These are phyloP conservation scores for Ampelocalamus luodianensis DNA, from an alignment of 176 grass and related monocot species.

Conservation along the genomic window DNA sequence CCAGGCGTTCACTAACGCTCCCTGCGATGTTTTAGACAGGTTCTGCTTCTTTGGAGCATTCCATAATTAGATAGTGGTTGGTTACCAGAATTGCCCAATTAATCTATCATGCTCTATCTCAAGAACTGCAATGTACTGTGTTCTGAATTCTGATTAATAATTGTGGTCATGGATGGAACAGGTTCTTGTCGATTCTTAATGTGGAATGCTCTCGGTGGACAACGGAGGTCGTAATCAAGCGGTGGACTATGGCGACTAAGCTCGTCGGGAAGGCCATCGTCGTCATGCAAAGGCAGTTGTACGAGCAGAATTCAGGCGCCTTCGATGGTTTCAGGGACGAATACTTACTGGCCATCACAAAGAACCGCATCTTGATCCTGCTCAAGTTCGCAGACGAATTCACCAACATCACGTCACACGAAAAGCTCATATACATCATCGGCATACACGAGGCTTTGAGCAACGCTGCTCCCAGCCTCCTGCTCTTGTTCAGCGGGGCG, in stretches of 20 bases:
- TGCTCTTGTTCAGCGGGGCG: not conserved
- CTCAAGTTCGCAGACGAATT: conserved; percentile 38
- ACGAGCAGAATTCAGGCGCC: not conserved
- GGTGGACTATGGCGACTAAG: conserved; percentile 41
- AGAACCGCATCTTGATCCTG: conserved; percentile 19
- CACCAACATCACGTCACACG: not conserved
- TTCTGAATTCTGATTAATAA: too few species aligned
- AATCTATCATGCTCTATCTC: too few species aligned
- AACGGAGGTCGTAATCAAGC: conserved; percentile 32
- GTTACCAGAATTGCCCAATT: too few species aligned
- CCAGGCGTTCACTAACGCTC: conserved; percentile 19
- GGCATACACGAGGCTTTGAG: conserved; percentile 22
- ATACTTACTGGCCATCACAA: conserved; percentile 33
- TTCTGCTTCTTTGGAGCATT: not conserved
- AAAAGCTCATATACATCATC: conserved; percentile 41
- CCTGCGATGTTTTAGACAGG: conserved; percentile 46
- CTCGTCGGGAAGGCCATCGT: conserved; percentile 30
- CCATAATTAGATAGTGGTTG: too few species aligned
- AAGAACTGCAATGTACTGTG: too few species aligned
- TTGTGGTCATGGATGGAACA: not conserved
- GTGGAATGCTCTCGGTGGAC: conserved; percentile 24
- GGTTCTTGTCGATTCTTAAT: conserved; percentile 37
- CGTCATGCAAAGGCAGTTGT: conserved; percentile 43
- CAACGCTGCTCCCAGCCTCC: not conserved
- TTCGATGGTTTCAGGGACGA: conserved; percentile 46